A percentile compares a stretch with the other conserved stretches of the same genome.
These are phyloP conservation scores for Cochlearia excelsa DNA, from an alignment of 345 rosid species.

Conservation along the genomic window DNA sequence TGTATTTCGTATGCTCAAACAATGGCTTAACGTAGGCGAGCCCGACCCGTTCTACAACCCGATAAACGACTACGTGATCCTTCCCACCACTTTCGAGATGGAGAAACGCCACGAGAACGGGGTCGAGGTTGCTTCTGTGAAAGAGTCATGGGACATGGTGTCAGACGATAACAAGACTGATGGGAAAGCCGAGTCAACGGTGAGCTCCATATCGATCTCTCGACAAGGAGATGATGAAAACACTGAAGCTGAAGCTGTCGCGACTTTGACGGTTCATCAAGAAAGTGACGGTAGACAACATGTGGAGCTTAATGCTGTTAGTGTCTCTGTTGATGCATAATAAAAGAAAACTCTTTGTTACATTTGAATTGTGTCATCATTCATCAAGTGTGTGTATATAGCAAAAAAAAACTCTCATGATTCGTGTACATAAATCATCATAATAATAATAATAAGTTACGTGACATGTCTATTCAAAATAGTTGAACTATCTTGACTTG, in stretches of 20 bases:
- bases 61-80: slow-evolving; percentile 73
- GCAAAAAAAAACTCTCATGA: background rate
- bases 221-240: slow-evolving; percentile 36
- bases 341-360: background rate
- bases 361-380: slow-evolving; percentile 17
- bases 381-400: slow-evolving; percentile 17
- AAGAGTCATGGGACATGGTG: slow-evolving; percentile 87
- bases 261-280: slow-evolving; percentile 53
- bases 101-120: slow-evolving; percentile 61
- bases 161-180: slow-evolving; percentile 44
- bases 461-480: too few relatives aligned
- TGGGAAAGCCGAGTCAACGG: slow-evolving; percentile 26
- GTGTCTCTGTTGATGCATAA: slow-evolving; percentile 59
- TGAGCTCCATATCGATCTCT: slow-evolving; percentile 63
- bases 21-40: slow-evolving; percentile 83
- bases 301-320: slow-evolving; percentile 65
- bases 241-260: slow-evolving; percentile 54
- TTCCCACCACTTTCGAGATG: slow-evolving; percentile 68
- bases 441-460: background rate
- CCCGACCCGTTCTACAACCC: slow-evolving; percentile 91
- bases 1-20: slow-evolving; percentile 75
- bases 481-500: too few relatives aligned
- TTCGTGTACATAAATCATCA: slow-evolving; percentile 6
- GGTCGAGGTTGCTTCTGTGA: slow-evolving; percentile 66
- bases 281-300: slow-evolving; percentile 63